A percentile compares a stretch with the other conserved stretches of the same genome.
These are phyloP conservation scores for Histomonas meleagridis DNA, from an alignment of 208 protist species.

Conservation along the genomic window DNA sequence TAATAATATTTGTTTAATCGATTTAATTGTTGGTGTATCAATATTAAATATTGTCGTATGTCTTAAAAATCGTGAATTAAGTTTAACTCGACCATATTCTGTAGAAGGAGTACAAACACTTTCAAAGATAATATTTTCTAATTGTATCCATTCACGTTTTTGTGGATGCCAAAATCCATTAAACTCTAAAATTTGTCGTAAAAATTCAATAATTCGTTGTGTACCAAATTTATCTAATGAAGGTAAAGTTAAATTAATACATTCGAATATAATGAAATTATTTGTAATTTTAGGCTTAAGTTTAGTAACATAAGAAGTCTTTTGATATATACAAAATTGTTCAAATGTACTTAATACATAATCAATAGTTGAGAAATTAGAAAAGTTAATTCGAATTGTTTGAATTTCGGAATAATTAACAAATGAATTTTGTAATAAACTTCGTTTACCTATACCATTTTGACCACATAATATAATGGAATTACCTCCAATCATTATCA, in stretches of 20 bases:
- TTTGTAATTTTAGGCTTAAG: slow-evolving; percentile 44
- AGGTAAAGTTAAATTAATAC: slow-evolving; percentile 96
- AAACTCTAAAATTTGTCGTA: slow-evolving; percentile 91
- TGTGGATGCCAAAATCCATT: slow-evolving; percentile 76
- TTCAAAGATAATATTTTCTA: slow-evolving; percentile 84
- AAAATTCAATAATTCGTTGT: slow-evolving; percentile 84
- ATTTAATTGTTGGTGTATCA: slow-evolving; percentile 83
- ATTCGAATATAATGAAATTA: slow-evolving; percentile 91
- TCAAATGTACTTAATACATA: slow-evolving; percentile 87
- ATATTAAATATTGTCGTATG: slow-evolving; percentile 90
- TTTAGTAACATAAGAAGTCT: slow-evolving; percentile 59
- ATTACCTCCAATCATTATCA: slow-evolving; percentile 41
- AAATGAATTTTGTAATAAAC: slow-evolving; percentile 81
- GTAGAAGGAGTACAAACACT: slow-evolving; percentile 93
- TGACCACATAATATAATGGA: slow-evolving; percentile 78
- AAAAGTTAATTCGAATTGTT: slow-evolving; percentile 90
- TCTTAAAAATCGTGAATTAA: slow-evolving; percentile 81
- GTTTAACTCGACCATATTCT: slow-evolving; percentile 81
- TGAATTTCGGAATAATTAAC: slow-evolving; percentile 73
- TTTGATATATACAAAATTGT: slow-evolving; percentile 79
- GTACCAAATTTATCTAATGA: slow-evolving; percentile 87
- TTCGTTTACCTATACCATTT: slow-evolving; percentile 84
- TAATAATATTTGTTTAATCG: slow-evolving; percentile 58
- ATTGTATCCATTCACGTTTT: slow-evolving; percentile 66
- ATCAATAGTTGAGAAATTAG: slow-evolving; percentile 77